Evolutionary conservation across 495 filamentous ascomycete species (phyloP), one percentile per base, ranked within the genome.

Genomic region (Aspergillus mulundensis): DNA sequence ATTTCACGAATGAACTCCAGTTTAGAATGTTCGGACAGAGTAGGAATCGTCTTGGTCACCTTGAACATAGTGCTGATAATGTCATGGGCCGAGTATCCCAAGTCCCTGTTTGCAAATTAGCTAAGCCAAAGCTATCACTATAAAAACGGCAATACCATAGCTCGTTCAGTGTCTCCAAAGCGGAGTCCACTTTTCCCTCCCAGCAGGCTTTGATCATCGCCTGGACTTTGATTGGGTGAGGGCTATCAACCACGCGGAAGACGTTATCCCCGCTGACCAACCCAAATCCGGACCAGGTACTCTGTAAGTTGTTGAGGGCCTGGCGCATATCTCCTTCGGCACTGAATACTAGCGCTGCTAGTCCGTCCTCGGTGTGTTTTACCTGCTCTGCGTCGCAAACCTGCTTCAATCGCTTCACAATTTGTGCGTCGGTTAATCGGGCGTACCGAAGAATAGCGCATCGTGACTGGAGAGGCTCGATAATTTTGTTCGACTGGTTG

Each of bases 241-340:
- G 94, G 46, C 86, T 89, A 72, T 99, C 94, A 20, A 99, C 94
- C 0, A 99, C 95, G 59, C 89, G 91, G 76, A 99, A 99, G 2
- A 99, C 94, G 69, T 97, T 97, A 67, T 99, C 95, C 10, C 93
- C 92, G 58, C 84, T 94, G 28, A 99, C 91, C 64, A 99, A 95
- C 0, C 93, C 95, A 69, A 97, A 97, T 8, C 94, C 94, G n/a
- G 93, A 91, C 66, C 74, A 81, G 0, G 95, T 99, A 66, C 88
- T 94, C 72, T 99, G 94, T 64, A 99, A 74, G 64, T 99, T 99
- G 71, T 99, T 99, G 79, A 99, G 96, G 11, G 94, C 94, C 71
- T 99, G 94, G 38, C 94, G 84, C 94, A 99, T 99, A 71, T 99
- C 94, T 30, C 95, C 94, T 74, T 99, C 94, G 5, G 94, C 94